A percentile compares a stretch with the other conserved stretches of the same genome.
Conservation (phyloP, 257 asterid species). For the Mentha longifolia region DNA sequence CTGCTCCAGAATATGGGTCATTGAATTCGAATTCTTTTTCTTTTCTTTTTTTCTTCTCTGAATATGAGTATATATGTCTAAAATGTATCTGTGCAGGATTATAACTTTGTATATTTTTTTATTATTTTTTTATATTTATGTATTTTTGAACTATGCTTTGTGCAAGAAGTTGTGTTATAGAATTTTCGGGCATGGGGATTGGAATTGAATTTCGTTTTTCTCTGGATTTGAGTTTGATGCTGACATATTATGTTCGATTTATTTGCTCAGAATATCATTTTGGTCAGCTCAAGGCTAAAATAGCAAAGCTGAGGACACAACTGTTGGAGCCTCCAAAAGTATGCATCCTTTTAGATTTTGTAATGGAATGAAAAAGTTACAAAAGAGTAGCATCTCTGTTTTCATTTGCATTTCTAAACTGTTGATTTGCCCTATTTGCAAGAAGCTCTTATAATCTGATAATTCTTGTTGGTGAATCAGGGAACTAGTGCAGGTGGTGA, state of each 20-base stretch:
- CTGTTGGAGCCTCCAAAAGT: slow-evolving; percentile 98
- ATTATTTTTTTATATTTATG: too few relatives aligned
- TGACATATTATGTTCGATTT: slow-evolving; percentile 22
- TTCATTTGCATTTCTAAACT: not conserved
- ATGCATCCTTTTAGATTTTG: slow-evolving; percentile 21
- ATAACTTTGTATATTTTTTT: not conserved
- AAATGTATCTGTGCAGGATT: too few relatives aligned
- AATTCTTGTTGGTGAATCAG: slow-evolving; percentile 45
- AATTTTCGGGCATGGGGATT: slow-evolving; percentile 10
- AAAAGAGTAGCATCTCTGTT: not conserved
- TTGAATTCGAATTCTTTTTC: not conserved
- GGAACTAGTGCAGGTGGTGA: slow-evolving; percentile 98
- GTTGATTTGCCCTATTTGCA: not conserved
- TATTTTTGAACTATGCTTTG: not conserved
- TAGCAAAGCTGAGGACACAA: slow-evolving; percentile 98
- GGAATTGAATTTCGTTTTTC: slow-evolving; percentile 13
- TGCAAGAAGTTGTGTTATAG: not conserved
- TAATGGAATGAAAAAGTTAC: not conserved
- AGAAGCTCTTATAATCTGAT: slow-evolving; percentile 27
- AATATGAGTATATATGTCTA: not conserved
- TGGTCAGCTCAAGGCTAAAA: slow-evolving; percentile 99
- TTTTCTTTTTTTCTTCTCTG: not conserved
- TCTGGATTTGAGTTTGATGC: slow-evolving; percentile 13
- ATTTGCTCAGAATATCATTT: slow-evolving; percentile 80
- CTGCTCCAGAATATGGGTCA: too few relatives aligned